Conservation (phyloP, 768 basidiomycete genomes). For the Mycena maculata region DNA sequence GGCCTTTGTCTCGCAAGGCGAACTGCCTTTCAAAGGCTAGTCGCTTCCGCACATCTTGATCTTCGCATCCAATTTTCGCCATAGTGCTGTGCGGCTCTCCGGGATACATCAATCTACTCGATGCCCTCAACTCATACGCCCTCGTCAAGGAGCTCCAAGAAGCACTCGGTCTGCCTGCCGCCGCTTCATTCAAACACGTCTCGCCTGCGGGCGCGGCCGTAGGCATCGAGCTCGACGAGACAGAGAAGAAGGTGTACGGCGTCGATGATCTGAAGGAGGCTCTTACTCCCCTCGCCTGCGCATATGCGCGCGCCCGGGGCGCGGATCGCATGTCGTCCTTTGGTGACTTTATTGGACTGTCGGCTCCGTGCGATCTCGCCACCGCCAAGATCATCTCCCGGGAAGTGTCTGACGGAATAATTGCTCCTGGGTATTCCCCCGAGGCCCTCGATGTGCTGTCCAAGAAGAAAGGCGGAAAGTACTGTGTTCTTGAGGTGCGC, state of each 20-base stretch:
- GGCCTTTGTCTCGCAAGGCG: slow-evolving; percentile 89
- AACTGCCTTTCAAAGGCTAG: slow-evolving; percentile 93
- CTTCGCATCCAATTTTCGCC: background rate
- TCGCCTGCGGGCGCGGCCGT: slow-evolving; percentile 98
- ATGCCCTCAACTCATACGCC: slow-evolving; percentile 96
- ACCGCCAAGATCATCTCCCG: slow-evolving; percentile 98
- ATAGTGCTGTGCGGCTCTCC: slow-evolving; percentile 92
- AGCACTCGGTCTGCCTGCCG: slow-evolving; percentile 89
- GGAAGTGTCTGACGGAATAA: slow-evolving; percentile 98
- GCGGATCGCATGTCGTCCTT: slow-evolving; percentile 99
- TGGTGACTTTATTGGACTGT: slow-evolving; percentile 98
- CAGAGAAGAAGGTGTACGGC: slow-evolving; percentile 94
- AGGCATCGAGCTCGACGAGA: slow-evolving; percentile 82
- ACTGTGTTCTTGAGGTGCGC: slow-evolving; percentile 92
- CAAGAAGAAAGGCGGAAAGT: slow-evolving; percentile 99
- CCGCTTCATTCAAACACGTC: slow-evolving; percentile 99
- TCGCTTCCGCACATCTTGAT: background rate
- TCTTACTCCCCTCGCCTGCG: slow-evolving; percentile 88
- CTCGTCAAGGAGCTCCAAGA: slow-evolving; percentile 94
- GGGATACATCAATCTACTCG: slow-evolving; percentile 98
- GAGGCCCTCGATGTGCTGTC: slow-evolving; percentile 91
- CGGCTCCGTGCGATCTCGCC: slow-evolving; percentile 90
- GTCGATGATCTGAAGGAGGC: slow-evolving; percentile 95
- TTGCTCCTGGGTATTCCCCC: slow-evolving; percentile 90
- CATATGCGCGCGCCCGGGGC: slow-evolving; percentile 96